phyloP scores from a whole-genome alignment of 1,284 basidiomycete genomes.

The Microbotryum violaceum region DNA sequence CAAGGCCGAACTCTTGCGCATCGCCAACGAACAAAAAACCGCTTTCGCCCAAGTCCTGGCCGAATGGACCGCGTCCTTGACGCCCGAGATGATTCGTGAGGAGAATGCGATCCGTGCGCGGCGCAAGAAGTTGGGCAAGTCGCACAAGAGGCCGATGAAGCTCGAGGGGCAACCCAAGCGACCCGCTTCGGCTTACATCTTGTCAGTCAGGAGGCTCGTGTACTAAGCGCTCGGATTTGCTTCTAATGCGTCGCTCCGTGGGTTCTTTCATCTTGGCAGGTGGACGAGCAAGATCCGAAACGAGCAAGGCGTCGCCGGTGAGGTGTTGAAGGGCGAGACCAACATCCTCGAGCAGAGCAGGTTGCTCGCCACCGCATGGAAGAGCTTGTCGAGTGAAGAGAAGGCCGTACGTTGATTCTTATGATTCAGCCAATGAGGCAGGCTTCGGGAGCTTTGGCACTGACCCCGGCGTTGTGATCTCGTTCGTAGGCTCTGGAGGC shows the following conservation, averaged over 20 bases:
- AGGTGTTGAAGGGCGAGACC: constrained; percentile 14
- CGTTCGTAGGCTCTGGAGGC: too few relatives aligned
- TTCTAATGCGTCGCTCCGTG: background rate
- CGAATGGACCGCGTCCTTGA: constrained; percentile 20
- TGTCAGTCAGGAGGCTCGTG: constrained; percentile 5
- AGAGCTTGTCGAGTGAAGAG: constrained; percentile 10
- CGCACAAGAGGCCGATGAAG: constrained; percentile 5
- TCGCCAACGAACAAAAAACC: background rate
- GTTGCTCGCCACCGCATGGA: constrained; percentile 18
- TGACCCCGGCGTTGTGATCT: too few relatives aligned
- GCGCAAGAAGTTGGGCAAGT: constrained; percentile 16
- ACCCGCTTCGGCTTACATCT: constrained; percentile 17
- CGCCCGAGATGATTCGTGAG: constrained; percentile 28
- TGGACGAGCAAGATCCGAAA: constrained; percentile 14
- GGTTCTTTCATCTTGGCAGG: constrained; percentile 1
- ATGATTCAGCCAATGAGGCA: background rate
- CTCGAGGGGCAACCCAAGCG: constrained; percentile 23
- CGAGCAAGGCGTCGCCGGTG: background rate
- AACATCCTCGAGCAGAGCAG: constrained; percentile 20
- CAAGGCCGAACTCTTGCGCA: constrained; percentile 7
- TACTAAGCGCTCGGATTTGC: background rate
- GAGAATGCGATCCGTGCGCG: constrained; percentile 23
- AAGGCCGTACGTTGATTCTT: constrained; percentile 14
- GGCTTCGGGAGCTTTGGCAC: too few relatives aligned
- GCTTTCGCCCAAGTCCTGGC: constrained; percentile 21